phyloP scores from a whole-genome alignment of 352 stramenopile species.

The Phytophthora pseudosyringae region DNA sequence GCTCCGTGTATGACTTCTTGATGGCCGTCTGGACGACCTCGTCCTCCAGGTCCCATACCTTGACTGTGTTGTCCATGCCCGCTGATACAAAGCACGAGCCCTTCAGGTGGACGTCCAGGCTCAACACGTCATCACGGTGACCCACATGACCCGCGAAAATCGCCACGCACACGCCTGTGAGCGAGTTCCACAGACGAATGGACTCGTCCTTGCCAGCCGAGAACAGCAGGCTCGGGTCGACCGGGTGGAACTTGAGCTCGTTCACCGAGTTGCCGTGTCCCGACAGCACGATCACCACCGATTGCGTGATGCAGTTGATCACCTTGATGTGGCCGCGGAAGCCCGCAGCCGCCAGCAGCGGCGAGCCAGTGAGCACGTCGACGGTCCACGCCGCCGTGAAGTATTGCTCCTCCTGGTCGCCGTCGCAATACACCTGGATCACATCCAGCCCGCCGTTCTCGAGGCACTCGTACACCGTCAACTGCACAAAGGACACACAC shows the following conservation, averaged over 20 bases:
- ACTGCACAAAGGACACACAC: slow-evolving; percentile 28
- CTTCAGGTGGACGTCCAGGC: slow-evolving; percentile 88
- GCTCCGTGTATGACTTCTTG: slow-evolving; percentile 75
- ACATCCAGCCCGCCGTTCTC: slow-evolving; percentile 78
- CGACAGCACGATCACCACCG: slow-evolving; percentile 76
- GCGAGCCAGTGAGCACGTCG: slow-evolving; percentile 70
- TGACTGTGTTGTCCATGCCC: slow-evolving; percentile 94
- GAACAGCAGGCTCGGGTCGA: slow-evolving; percentile 90
- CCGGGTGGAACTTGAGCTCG: slow-evolving; percentile 91
- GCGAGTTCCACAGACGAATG: slow-evolving; percentile 93
- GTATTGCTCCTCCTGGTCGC: slow-evolving; percentile 81
- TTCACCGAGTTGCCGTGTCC: slow-evolving; percentile 94
- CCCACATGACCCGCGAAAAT: slow-evolving; percentile 94
- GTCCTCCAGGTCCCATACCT: slow-evolving; percentile 93
- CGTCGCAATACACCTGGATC: slow-evolving; percentile 81
- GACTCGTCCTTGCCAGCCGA: slow-evolving; percentile 93
- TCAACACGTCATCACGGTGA: slow-evolving; percentile 91
- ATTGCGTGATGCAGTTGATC: slow-evolving; percentile 83
- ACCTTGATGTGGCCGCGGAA: slow-evolving; percentile 86
- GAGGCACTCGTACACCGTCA: slow-evolving; percentile 82
- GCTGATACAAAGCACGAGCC: slow-evolving; percentile 89
- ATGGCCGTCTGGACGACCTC: slow-evolving; percentile 77
- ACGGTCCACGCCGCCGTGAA: slow-evolving; percentile 83
- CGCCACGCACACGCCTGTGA: slow-evolving; percentile 85
- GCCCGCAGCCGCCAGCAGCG: slow-evolving; percentile 73